phyloP scores from a whole-genome alignment of 106 monocot species.

The Agapanthus africanus region DNA sequence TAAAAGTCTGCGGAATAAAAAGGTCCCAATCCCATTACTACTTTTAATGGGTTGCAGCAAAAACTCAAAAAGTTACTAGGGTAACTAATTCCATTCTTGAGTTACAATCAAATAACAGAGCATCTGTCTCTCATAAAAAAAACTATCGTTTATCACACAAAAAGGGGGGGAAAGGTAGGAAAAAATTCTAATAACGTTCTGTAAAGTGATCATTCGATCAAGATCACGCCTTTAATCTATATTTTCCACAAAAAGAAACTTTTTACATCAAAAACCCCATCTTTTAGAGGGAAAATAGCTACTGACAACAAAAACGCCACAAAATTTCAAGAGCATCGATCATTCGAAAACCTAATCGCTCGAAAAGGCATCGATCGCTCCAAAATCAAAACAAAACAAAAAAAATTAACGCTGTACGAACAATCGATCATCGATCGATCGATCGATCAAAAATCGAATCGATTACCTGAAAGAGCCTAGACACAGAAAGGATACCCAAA shows the following conservation, averaged over 20 bases:
- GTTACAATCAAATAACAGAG: not conserved
- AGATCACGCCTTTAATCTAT: too few species aligned
- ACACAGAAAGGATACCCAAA: not conserved
- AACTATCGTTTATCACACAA: not conserved
- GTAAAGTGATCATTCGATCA: too few species aligned
- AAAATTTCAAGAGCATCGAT: not conserved
- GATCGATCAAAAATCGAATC: not conserved
- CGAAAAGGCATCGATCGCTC: not conserved
- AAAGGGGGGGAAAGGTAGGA: not conserved
- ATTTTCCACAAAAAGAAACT: not conserved
- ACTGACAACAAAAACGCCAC: not conserved
- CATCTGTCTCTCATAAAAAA: not conserved
- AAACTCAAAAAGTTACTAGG: too few species aligned
- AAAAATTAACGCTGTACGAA: not conserved
- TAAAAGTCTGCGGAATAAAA: too few species aligned
- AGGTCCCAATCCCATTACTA: too few species aligned
- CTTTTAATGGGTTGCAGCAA: too few species aligned
- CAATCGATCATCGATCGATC: not conserved
- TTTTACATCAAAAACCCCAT: not conserved
- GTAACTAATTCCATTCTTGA: too few species aligned
- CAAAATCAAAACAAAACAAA: not conserved
- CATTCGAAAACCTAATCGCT: not conserved
- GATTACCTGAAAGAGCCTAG: not conserved
- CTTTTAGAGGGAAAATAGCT: not conserved
- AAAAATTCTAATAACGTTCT: too few species aligned